Conservation (phyloP, 306 rosid species). For the Inga oerstediana region DNA sequence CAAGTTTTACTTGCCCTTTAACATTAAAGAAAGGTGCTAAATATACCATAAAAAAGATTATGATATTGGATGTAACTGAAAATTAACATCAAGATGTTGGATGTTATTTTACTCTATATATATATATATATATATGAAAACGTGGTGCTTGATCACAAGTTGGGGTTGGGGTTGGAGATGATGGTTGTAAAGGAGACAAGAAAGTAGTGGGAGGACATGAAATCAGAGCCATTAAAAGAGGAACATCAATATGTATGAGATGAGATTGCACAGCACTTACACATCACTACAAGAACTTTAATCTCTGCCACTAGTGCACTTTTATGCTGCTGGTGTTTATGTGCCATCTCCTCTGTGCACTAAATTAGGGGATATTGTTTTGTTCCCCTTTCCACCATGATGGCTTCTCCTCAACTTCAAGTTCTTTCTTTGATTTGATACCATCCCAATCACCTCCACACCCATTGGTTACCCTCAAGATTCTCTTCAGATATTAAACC, state of each 20-base stretch:
- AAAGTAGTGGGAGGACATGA: slow-evolving; percentile 19
- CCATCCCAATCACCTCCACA: not conserved
- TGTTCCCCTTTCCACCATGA: not conserved
- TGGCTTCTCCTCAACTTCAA: not conserved
- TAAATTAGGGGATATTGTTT: slow-evolving; percentile 18
- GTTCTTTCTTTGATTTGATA: not conserved
- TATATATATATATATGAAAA: no score
- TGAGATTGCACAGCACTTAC: slow-evolving; percentile 25
- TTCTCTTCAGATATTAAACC: slow-evolving; percentile 23
- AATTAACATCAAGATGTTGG: no score
- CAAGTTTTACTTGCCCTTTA: no score
- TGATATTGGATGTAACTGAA: no score
- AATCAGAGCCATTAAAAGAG: slow-evolving; percentile 33
- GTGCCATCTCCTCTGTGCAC: slow-evolving; percentile 41
- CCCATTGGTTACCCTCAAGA: slow-evolving; percentile 26
- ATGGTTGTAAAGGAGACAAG: slow-evolving; percentile 36
- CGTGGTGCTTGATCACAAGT: not conserved
- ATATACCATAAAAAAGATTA: no score
- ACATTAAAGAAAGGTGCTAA: no score
- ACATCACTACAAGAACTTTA: not conserved
- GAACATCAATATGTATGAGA: slow-evolving; percentile 25
- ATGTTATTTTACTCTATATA: no score
- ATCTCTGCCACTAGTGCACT: slow-evolving; percentile 27
- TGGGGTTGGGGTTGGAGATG: not conserved
- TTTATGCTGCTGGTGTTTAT: slow-evolving; percentile 37